A percentile compares a stretch with the other conserved stretches of the same genome.
Evolutionary conservation across 1,284 basidiomycete species (phyloP).

Genomic region (Cystobasidium slooffiae): DNA sequence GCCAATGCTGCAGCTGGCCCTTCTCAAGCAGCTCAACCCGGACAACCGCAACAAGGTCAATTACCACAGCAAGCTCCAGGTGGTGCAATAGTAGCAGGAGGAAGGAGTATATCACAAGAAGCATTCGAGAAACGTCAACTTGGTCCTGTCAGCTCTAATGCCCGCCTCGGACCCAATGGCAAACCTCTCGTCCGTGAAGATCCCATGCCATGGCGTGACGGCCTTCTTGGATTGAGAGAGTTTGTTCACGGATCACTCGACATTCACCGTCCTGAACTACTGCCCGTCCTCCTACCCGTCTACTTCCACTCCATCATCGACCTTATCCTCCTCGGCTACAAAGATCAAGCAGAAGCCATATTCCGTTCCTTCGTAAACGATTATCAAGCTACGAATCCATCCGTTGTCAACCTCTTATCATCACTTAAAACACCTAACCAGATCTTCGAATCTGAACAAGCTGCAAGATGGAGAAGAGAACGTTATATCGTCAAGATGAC

Average conservation of each 20-base stretch:
- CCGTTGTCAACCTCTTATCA: slow-evolving; percentile 77
- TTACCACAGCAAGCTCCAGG: slow-evolving; percentile 48
- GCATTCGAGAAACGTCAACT: slow-evolving; percentile 55
- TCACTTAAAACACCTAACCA: slow-evolving; percentile 82
- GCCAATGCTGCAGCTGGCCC: neutral
- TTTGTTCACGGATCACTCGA: slow-evolving; percentile 52
- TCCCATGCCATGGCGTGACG: slow-evolving; percentile 45
- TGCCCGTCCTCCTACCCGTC: slow-evolving; percentile 90
- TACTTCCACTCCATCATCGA: slow-evolving; percentile 98
- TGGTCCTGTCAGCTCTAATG: slow-evolving; percentile 57
- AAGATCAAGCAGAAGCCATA: slow-evolving; percentile 65
- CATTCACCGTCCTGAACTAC: slow-evolving; percentile 72
- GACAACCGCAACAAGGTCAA: slow-evolving; percentile 21
- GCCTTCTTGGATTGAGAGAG: slow-evolving; percentile 45
- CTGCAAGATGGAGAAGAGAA: slow-evolving; percentile 83
- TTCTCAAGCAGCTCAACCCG: slow-evolving; percentile 41
- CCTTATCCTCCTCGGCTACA: slow-evolving; percentile 85
- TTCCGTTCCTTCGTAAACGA: slow-evolving; percentile 50
- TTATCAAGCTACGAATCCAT: slow-evolving; percentile 63
- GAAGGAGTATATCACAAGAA: slow-evolving; percentile 65
- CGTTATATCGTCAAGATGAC: slow-evolving; percentile 91
- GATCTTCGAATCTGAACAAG: slow-evolving; percentile 67
- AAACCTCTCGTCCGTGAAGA: slow-evolving; percentile 60
- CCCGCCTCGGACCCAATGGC: slow-evolving; percentile 46
- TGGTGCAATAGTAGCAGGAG: slow-evolving; percentile 56